phyloP scores from a whole-genome alignment of 1,284 basidiomycete species.

The Sporisorium scitamineum region DNA sequence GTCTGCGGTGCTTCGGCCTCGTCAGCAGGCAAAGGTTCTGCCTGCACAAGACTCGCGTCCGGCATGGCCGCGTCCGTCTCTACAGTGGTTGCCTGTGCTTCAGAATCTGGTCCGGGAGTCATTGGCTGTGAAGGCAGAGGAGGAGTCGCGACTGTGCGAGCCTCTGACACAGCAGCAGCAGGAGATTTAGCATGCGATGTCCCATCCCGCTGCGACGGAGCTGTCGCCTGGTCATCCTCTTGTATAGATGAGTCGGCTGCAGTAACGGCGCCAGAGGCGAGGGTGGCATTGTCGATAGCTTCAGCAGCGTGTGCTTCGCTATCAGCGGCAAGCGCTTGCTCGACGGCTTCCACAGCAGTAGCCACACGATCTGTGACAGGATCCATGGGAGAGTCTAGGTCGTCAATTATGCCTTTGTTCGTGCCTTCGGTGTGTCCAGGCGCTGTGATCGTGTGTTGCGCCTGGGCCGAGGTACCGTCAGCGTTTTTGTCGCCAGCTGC shows the following conservation, averaged over 20 bases:
- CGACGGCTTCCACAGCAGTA: slow-evolving; percentile 4
- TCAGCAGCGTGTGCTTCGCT: not conserved
- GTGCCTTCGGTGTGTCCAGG: not conserved
- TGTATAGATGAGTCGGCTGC: not conserved
- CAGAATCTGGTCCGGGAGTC: not conserved
- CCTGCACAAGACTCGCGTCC: not conserved
- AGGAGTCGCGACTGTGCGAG: not conserved
- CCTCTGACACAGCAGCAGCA: not conserved
- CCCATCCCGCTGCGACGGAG: not conserved
- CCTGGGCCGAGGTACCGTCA: no score
- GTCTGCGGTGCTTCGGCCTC: not conserved
- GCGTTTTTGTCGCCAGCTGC: not conserved
- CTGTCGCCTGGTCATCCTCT: not conserved
- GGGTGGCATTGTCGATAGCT: not conserved
- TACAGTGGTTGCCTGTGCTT: not conserved
- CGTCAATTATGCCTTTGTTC: not conserved
- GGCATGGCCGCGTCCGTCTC: not conserved
- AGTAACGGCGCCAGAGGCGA: not conserved
- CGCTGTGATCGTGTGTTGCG: not conserved
- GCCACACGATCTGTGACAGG: not conserved
- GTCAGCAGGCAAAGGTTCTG: not conserved
- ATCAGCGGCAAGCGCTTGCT: slow-evolving; percentile 6
- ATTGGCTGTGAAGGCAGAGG: not conserved
- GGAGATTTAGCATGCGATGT: not conserved
- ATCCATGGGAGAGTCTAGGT: not conserved